Percentiles rank a stretch among this genome's conserved stretches.
Evolutionary conservation across 371 early-diverging fungal genomes (phyloP).

Genomic region (Entomophthora muscae): DNA sequence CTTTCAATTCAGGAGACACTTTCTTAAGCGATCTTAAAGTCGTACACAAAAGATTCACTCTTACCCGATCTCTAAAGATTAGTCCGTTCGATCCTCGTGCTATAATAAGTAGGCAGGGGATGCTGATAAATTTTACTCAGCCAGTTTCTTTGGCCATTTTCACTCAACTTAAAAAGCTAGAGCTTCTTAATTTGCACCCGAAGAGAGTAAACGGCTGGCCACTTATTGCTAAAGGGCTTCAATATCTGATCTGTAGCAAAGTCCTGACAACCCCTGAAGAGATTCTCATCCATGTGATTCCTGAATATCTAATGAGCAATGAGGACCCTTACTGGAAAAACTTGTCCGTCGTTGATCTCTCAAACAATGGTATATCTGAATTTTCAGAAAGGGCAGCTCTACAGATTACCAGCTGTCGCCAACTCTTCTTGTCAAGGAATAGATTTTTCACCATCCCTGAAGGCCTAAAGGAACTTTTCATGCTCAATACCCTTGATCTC

Average conservation of each 20-base stretch:
- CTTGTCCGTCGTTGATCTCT: not conserved
- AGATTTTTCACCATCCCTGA: not conserved
- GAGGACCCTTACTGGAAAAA: not conserved
- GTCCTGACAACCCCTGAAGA: not conserved
- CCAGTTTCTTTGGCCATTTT: not conserved
- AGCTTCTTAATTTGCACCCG: not conserved
- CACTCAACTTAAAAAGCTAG: not conserved
- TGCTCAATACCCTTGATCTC: not conserved
- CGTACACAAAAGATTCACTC: not conserved
- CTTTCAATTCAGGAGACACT: not conserved
- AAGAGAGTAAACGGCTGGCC: not conserved
- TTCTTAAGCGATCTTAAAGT: not conserved
- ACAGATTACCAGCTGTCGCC: not conserved
- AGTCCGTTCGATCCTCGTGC: not conserved
- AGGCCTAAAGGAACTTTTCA: conserved; percentile 2
- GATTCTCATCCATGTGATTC: not conserved
- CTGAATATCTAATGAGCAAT: no score
- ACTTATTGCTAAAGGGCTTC: not conserved
- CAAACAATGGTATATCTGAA: not conserved
- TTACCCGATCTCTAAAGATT: not conserved
- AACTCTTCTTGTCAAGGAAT: not conserved
- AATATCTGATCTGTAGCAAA: not conserved
- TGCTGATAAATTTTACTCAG: not conserved
- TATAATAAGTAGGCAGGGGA: not conserved
- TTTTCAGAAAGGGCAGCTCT: not conserved